Evolutionary conservation across 1,284 basidiomycete genomes (phyloP).

Genomic region (Porodaedalea pini): DNA sequence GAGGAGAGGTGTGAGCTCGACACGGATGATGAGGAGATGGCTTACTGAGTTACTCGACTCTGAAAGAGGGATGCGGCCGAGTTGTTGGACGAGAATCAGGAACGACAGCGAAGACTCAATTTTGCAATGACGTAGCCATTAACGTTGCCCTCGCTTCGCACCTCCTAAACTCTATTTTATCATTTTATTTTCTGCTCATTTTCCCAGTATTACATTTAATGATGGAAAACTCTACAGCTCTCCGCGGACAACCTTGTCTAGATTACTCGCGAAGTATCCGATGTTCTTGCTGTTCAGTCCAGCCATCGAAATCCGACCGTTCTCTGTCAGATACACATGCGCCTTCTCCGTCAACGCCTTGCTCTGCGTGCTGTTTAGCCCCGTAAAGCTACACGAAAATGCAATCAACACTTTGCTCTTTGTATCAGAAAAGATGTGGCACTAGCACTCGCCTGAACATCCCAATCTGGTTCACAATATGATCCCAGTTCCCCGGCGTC

Average conservation of each 20-base stretch:
- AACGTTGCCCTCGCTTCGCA: not conserved
- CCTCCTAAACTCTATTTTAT: conserved; percentile 11
- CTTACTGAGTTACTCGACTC: too few relatives aligned
- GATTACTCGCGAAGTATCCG: conserved; percentile 62
- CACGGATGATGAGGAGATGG: not conserved
- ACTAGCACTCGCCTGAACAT: conserved; percentile 76
- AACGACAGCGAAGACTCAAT: not conserved
- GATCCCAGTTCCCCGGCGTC: conserved; percentile 91
- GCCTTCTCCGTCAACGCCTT: conserved; percentile 70
- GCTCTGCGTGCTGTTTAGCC: conserved; percentile 67
- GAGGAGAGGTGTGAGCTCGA: conserved; percentile 5
- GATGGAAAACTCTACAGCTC: conserved; percentile 33
- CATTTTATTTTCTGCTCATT: conserved; percentile 26
- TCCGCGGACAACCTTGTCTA: conserved; percentile 72
- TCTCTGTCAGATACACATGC: conserved; percentile 86
- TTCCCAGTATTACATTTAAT: conserved; percentile 26
- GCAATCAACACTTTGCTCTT: conserved; percentile 10
- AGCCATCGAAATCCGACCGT: conserved; percentile 87
- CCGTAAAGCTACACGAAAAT: conserved; percentile 61
- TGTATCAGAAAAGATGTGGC: not conserved
- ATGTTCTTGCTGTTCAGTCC: conserved; percentile 76
- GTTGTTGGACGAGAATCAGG: conserved; percentile 1
- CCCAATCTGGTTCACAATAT: conserved; percentile 88
- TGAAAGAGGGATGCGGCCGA: too few relatives aligned
- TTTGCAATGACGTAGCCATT: conserved; percentile 1